Base-by-base conservation (phyloP, 1,284 basidiomycete genomes). In the Rhodotorula sp. region DNA sequence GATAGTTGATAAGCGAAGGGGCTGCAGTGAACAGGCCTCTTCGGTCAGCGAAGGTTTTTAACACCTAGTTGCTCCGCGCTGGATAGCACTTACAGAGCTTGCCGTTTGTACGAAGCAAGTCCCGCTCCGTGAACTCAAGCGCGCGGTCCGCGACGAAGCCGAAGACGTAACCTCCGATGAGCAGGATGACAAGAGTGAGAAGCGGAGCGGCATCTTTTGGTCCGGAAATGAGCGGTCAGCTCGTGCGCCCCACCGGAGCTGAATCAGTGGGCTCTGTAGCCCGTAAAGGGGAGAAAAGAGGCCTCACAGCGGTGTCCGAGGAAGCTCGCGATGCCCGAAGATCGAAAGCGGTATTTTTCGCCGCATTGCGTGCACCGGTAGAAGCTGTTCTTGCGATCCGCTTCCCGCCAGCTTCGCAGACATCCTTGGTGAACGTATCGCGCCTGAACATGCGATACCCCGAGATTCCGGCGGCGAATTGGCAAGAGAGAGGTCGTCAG, bases 351-450 rank as follows among this genome's bases (percentile, higher is more conserved):
- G 65, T 66, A 66, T 43, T 23, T 8, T 18, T 31, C n/a, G 15
- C 65, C 58, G 52, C 65, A 66, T 21, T 47, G 59, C 39, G 20
- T 23, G 29, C 65, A 66, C 1, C 2, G 5, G 23, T 66, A 66
- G 59, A 61, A 66, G 31, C 51, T 46, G 23, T 66, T 66, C 43
- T 61, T 46, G 20, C 21, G 23, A 15, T 66, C 65, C 2, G 43
- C 58, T 2, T n/a, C 10, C 3, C 65, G 58, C 65, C 65, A 66
- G 20, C 39, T 47, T 5, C n/a, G 39, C 6, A 66, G 26, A 43
- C 65, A 66, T 2, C 14, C 39, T 15, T 49, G 51, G 23, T 66
- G 65, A 10, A 66, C 51, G 29, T 47, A 56, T 12, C 65, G 65
- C 15, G 43, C 51, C 65, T 66, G 58, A 7, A 7, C 5, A 39